Percentiles rank a stretch among this genome's conserved stretches.
phyloP scores from a whole-genome alignment of 257 asterid genomes.

The Parsonsia alboflavescens region DNA sequence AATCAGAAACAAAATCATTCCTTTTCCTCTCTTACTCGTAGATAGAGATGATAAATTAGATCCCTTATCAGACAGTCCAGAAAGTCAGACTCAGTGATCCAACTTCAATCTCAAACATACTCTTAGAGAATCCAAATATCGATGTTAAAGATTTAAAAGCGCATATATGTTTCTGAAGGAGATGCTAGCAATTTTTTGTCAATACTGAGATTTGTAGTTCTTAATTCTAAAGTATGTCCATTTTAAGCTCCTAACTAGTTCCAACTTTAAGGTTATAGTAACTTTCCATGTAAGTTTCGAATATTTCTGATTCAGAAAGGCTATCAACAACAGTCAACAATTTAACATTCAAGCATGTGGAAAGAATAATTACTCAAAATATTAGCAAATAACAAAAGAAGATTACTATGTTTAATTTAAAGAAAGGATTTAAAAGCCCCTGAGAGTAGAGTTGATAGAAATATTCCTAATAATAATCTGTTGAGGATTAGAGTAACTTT shows the following conservation, averaged over 20 bases:
- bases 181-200: neutral
- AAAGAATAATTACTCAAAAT: neutral
- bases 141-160: neutral
- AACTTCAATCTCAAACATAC: neutral
- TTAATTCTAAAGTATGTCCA: neutral
- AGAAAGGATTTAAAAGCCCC: neutral
- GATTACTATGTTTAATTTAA: neutral
- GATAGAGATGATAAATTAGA: neutral
- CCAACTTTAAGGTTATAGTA: neutral
- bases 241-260: neutral
- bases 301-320: neutral
- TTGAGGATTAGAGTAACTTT: neutral
- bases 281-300: neutral
- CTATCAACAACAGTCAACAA: neutral
- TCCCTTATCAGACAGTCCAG: neutral
- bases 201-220: neutral
- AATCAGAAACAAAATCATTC: constrained; percentile 7
- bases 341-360: neutral
- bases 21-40: neutral
- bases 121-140: neutral
- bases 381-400: neutral
- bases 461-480: neutral
- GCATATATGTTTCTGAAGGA: neutral
- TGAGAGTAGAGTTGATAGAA: neutral
- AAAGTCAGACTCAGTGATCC: neutral